These are phyloP conservation scores for Fusarium oligoseptatum DNA, from an alignment of 2,329 filamentous ascomycete species.

Conservation along the genomic window DNA sequence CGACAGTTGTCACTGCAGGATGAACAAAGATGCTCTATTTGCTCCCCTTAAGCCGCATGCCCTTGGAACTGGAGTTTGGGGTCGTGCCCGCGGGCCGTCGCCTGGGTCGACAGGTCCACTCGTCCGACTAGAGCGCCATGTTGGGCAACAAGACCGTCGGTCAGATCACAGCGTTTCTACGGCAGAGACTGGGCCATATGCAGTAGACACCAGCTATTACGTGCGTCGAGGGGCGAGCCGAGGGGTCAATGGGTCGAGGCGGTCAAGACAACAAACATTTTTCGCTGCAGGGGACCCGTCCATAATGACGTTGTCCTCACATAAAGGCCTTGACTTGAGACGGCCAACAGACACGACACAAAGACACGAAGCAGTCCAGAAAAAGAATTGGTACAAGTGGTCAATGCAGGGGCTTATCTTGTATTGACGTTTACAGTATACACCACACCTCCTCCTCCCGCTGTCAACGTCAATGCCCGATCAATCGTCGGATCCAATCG, in stretches of 20 bases:
- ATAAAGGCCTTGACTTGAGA: background rate
- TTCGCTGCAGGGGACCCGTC: background rate
- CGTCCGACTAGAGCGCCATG: constrained; percentile 22
- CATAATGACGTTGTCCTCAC: constrained; percentile 2
- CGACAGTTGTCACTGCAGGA: constrained; percentile 46
- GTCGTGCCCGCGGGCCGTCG: constrained; percentile 31
- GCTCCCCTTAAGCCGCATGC: constrained; percentile 8
- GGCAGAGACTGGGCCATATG: constrained; percentile 1
- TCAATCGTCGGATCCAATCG: background rate
- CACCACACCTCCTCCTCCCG: background rate
- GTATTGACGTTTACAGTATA: background rate
- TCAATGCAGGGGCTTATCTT: background rate
- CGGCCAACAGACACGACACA: background rate
- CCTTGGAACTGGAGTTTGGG: constrained; percentile 6
- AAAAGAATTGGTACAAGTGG: constrained; percentile 2
- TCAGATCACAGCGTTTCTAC: constrained; percentile 24
- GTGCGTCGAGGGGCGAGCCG: constrained; percentile 4
- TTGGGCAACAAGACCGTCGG: constrained; percentile 12
- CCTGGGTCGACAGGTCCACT: constrained; percentile 36
- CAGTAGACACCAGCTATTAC: background rate
- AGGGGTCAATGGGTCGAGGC: background rate
- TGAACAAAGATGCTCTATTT: constrained; percentile 21
- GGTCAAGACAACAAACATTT: constrained; percentile 4
- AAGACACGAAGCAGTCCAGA: background rate
- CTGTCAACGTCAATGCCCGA: background rate